Conservation (phyloP, 1,284 basidiomycete genomes). For the Coniferiporia sulphurascens region DNA sequence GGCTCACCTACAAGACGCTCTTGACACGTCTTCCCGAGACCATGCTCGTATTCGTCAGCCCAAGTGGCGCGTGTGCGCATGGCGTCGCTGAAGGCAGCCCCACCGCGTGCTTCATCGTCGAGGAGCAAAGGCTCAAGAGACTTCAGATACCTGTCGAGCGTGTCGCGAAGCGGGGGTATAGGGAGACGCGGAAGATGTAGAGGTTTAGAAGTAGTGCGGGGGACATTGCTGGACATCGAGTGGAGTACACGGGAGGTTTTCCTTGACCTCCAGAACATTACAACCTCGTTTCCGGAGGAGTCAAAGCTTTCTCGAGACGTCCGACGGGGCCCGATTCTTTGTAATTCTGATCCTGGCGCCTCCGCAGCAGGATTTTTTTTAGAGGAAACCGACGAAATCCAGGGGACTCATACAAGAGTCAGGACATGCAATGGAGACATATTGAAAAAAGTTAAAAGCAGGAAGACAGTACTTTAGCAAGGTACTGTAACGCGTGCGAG, state of each 20-base stretch:
- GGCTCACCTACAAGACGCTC: conserved; percentile 69
- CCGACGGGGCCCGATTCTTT: background rate
- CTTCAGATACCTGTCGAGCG: conserved; percentile 76
- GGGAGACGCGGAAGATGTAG: conserved; percentile 64
- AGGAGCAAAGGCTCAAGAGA: conserved; percentile 78
- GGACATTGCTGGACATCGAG: background rate
- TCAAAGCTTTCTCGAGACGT: background rate
- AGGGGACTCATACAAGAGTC: too few species aligned
- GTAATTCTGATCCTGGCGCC: too few species aligned
- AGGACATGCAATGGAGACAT: too few species aligned
- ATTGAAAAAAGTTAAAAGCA: too few species aligned
- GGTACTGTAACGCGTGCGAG: too few species aligned
- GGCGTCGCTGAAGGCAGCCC: conserved; percentile 50
- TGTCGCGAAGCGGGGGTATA: conserved; percentile 74
- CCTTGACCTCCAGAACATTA: background rate
- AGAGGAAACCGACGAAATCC: too few species aligned
- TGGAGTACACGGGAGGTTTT: background rate
- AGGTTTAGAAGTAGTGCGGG: background rate
- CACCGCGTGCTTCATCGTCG: conserved; percentile 64
- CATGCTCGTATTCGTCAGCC: conserved; percentile 70
- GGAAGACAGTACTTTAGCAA: too few species aligned
- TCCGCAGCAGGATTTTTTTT: too few species aligned
- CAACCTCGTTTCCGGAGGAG: background rate
- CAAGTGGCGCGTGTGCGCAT: conserved; percentile 57
- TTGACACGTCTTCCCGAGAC: conserved; percentile 72